Evolutionary conservation across 2,329 filamentous ascomycete species (phyloP).

Genomic region (Aspergillus costaricaensis): DNA sequence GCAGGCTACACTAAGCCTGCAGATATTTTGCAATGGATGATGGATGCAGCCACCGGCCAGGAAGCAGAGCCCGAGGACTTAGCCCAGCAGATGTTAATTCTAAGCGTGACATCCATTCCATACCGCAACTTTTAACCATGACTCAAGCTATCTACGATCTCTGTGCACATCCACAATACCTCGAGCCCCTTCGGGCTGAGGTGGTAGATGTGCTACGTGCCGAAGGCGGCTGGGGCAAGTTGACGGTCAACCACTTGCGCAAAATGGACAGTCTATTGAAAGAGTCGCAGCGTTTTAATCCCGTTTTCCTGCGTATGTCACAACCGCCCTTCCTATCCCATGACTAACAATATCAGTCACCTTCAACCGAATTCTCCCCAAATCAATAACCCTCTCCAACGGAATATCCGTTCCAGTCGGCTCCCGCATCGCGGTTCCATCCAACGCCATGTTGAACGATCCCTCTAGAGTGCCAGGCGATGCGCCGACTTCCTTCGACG

Average conservation of each 20-base stretch:
- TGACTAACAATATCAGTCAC: constrained; percentile 10
- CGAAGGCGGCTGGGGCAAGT: constrained; percentile 18
- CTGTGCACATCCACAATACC: constrained; percentile 21
- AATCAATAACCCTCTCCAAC: constrained; percentile 24
- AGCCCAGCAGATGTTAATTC: constrained; percentile 17
- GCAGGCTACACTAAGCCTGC: not conserved
- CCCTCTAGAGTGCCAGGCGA: constrained; percentile 17
- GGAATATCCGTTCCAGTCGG: constrained; percentile 20
- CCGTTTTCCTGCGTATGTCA: constrained; percentile 16
- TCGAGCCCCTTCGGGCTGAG: constrained; percentile 24
- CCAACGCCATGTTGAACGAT: constrained; percentile 22
- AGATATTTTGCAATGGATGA: not conserved
- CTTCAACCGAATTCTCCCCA: constrained; percentile 20
- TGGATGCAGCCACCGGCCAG: not conserved
- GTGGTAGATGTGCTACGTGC: constrained; percentile 13
- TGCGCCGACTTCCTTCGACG: constrained; percentile 20
- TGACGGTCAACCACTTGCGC: constrained; percentile 15
- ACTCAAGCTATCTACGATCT: constrained; percentile 24
- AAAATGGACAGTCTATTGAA: constrained; percentile 28
- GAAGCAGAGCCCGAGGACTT: constrained; percentile 13
- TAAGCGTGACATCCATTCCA: constrained; percentile 19
- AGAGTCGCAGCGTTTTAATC: constrained; percentile 24
- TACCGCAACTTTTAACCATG: constrained; percentile 15
- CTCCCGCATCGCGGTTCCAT: constrained; percentile 19
- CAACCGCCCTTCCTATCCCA: no score